These are phyloP conservation scores for Gleditsia sinensis DNA, from an alignment of 306 rosid species.

Conservation along the genomic window DNA sequence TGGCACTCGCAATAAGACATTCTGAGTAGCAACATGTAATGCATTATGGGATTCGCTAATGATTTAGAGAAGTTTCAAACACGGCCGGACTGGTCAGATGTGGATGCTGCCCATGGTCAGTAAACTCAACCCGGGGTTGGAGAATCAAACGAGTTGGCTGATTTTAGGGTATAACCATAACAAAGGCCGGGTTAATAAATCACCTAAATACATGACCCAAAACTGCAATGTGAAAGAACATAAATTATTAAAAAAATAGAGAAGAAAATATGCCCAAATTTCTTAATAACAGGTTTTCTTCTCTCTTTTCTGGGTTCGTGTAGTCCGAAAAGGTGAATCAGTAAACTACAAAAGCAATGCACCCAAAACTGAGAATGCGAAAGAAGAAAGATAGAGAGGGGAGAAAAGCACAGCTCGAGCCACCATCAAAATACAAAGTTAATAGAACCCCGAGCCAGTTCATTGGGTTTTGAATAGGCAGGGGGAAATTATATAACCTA, in stretches of 20 bases:
- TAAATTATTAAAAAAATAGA: background rate
- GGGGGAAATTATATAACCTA: slow-evolving; percentile 25
- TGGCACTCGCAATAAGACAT: background rate
- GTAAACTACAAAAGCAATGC: slow-evolving; percentile 20
- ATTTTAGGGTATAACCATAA: background rate
- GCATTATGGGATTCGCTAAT: slow-evolving; percentile 12
- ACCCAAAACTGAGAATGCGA: slow-evolving; percentile 19
- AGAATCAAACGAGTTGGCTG: background rate
- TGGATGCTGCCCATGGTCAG: background rate
- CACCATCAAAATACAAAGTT: background rate
- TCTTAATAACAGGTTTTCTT: background rate
- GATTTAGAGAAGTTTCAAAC: background rate
- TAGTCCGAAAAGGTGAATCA: slow-evolving; percentile 11
- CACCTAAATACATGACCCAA: slow-evolving; percentile 20
- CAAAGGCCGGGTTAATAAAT: background rate
- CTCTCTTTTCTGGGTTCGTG: background rate
- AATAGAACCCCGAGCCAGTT: background rate
- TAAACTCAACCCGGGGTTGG: background rate
- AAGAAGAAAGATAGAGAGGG: background rate
- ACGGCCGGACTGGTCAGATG: background rate
- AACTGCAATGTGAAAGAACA: background rate
- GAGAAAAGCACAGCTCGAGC: background rate
- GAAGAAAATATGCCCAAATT: background rate
- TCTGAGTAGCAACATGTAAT: background rate
- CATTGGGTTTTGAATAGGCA: background rate